Evolutionary conservation across 495 filamentous ascomycete species (phyloP), one percentile per base, ranked within the genome.

Genomic region (Penicillium coprophilum): DNA sequence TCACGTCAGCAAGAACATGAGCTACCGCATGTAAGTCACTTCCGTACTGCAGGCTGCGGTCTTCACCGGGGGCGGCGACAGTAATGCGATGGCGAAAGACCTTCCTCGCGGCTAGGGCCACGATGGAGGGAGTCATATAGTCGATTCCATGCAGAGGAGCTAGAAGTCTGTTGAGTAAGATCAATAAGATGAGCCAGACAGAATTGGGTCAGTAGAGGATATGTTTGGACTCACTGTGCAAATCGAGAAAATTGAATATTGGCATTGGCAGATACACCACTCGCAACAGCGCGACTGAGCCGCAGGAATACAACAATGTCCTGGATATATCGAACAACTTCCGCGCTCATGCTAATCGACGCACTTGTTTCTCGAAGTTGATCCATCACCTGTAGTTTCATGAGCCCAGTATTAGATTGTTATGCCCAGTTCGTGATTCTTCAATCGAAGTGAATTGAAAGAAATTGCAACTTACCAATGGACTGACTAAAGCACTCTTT

Each of bases 21-120:
- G 79, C 77, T 2, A 96, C 82, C 10, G 88, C 88, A 23, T 71
- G 75, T 4, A 86, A 36, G 50, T 95, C 85, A 68, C 92, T 96
- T 4, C 94, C 94, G 81, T 94, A 99, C 67, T 96, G 91, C 74
- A 96, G 79, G 65, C 92, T 97, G 40, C 92, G 73, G 72, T 99
- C 94, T 52, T 82, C 79, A 57, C 87, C 85, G 0, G 89, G 80
- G 2, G 66, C 75, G 1, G 83, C 79, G 9, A 96, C 77, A 3
- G 78, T 65, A n/a, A 98, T 82, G 23, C 90, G 84, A 69, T 98
- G 95, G 24, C 85, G 80, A 62, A 95, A 97, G 12, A 96, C 83
- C 74, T 97, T 99, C 55, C 82, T 84, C n/a, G 85, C 85, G 4
- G 94, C 95, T 46, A 99, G 75, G 19, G 77, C 82, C 11, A 96